Evolutionary conservation across 2,329 filamentous ascomycete genomes (phyloP), one percentile per base, ranked within the genome.

Genomic region (Venturia carpophila): DNA sequence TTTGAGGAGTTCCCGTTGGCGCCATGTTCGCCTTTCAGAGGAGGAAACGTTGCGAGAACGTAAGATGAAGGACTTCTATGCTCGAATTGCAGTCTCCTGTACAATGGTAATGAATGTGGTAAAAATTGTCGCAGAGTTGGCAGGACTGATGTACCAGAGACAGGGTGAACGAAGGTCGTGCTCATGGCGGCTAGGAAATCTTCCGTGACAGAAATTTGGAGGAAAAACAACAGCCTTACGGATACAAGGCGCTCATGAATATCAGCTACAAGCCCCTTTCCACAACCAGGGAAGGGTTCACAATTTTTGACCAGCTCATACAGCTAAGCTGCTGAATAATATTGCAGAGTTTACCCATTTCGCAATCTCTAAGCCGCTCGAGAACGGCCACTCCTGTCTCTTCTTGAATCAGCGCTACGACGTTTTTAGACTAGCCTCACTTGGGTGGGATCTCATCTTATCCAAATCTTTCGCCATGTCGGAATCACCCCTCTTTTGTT

Each of bases 41-140:
- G 65, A 6, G 65, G 62, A 52, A 66, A 66, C 5, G 62, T 60
- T 24, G 65, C 65, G 47, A 64, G 39, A 27, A 66, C 39, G 15
- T 66, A 43, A 19, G 43, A 65, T 2, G 45, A 60, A 42, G 65
- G 5, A 27, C 49, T 66, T 30, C 49, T 45, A 27, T 58, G 39
- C 15, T 42, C 63, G 52, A 64, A 64, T 30, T 60, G 49, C 1
- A 64, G 2, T 41, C 65, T 45, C 21, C 49, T 24, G 42, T 42
- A 60, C 15, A 66, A 42, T 5, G 65, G 65, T 13, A 64, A 24
- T 4, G 65, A 64, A 15, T 64, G 19, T 6, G 65, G 65, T 37
- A 66, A 47, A 34, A 27, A 7, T 24, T 45, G 24, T 27, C 45
- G 37, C 15, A 66, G 65, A 37, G 47, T 30, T 24, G 65, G 62